These are phyloP conservation scores for Beverwykella pulmonaria DNA, from an alignment of 495 filamentous ascomycete species.

Conservation along the genomic window DNA sequence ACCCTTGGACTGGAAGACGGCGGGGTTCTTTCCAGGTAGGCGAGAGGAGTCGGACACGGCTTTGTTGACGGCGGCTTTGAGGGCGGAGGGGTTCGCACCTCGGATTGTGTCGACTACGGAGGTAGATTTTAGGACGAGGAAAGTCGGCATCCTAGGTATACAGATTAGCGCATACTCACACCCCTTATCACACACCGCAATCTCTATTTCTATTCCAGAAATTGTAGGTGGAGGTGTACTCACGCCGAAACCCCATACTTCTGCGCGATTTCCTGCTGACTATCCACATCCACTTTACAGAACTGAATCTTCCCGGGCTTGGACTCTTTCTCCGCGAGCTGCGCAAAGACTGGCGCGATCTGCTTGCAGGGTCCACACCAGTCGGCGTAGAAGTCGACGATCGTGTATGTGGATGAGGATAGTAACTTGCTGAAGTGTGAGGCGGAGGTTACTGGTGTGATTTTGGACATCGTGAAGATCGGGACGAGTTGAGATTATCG, in stretches of 20 bases:
- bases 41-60: slow-evolving; percentile 28
- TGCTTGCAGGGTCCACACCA: slow-evolving; percentile 44
- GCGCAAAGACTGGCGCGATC: slow-evolving; percentile 39
- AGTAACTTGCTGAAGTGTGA: slow-evolving; percentile 35
- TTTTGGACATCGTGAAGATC: slow-evolving; percentile 15
- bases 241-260: slow-evolving; percentile 41
- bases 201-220: neutral
- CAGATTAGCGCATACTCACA: neutral
- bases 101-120: slow-evolving; percentile 39
- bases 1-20: slow-evolving; percentile 35
- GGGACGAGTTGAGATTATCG: neutral
- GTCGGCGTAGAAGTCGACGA: slow-evolving; percentile 44
- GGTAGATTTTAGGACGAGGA: slow-evolving; percentile 40
- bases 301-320: slow-evolving; percentile 37
- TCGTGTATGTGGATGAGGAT: slow-evolving; percentile 30
- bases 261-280: slow-evolving; percentile 32
- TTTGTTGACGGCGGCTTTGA: slow-evolving; percentile 37
- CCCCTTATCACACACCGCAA: neutral
- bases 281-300: slow-evolving; percentile 41
- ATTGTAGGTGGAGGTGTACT: slow-evolving; percentile 3
- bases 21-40: slow-evolving; percentile 16
- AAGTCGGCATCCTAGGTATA: slow-evolving; percentile 40
- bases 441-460: slow-evolving; percentile 19
- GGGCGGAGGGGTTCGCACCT: slow-evolving; percentile 42
- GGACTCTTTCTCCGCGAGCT: slow-evolving; percentile 35